Evolutionary conservation across 1,284 basidiomycete genomes (phyloP), one percentile per base, ranked within the genome.

Genomic region (Mycena sp.): DNA sequence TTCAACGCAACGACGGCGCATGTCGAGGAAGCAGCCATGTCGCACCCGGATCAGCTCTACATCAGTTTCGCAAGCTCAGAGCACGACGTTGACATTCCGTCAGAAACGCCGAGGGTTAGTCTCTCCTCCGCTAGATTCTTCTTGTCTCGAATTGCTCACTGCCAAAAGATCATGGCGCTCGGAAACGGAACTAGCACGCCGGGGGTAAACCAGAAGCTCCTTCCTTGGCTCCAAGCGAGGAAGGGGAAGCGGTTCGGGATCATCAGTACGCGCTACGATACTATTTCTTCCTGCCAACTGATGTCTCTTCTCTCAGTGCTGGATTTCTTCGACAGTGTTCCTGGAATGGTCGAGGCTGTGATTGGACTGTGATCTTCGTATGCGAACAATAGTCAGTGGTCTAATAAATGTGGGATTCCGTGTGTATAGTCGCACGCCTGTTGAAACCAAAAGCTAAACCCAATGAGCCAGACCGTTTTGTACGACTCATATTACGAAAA

Each of bases 31-130:
- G 79, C 80, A 0, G 77, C 73, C 6, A 66, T 26, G n/a, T 40
- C 64, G 2, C 70, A 76, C 44, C 73, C 72, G 0, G 78, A 83
- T 59, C 80, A 82, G 66, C 67, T 83, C 6, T 83, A 76, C 59
- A 81, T 82, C 62, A 78, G 71, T 41, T 83, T 83, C 72, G 76
- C 81, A 10, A 82, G 80, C 65, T 77, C 80, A 6, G 70, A 71
- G 23, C 73, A 74, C 52, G 69, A 72, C 49, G 64, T 53, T 10
- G 74, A 74, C 21, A 41, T 62, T 12, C 74, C 73, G 10, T 61
- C 71, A 0, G 75, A 75, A 28, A 69, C 68, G 4, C 77, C 76
- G 2, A 67, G 61, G 37, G 76, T 77, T 17, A 6, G 69, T 63
- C 12, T 50, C 1, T 12, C 46, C 28, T 19, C 30, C 37, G 7